These are phyloP conservation scores for Alternaria novae-zelandiae DNA, from an alignment of 2,329 filamentous ascomycete species.

Conservation along the genomic window DNA sequence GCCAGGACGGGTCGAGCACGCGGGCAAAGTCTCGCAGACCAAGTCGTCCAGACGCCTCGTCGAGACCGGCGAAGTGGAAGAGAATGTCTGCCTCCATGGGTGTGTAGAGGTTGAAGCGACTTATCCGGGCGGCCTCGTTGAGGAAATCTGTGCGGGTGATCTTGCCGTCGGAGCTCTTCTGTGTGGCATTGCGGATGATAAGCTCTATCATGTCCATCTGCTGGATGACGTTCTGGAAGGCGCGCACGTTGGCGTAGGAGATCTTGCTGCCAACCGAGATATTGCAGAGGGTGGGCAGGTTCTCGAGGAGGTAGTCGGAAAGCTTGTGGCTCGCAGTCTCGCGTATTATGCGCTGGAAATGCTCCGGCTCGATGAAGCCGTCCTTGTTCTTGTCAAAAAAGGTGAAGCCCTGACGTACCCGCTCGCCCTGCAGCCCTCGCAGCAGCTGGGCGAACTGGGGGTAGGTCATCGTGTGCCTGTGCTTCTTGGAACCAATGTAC, in stretches of 20 bases:
- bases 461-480: conserved; percentile 91
- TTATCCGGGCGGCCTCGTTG: conserved; percentile 88
- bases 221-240: conserved; percentile 96
- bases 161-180: conserved; percentile 84
- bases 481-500: conserved; percentile 87
- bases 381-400: conserved; percentile 89
- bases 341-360: conserved; percentile 95
- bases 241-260: conserved; percentile 95
- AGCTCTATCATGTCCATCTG: conserved; percentile 98
- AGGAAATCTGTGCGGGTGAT: conserved; percentile 94
- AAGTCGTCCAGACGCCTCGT: conserved; percentile 85
- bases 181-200: conserved; percentile 85
- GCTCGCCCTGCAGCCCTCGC: conserved; percentile 92
- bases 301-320: conserved; percentile 90
- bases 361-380: conserved; percentile 92
- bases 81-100: conserved; percentile 99
- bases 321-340: conserved; percentile 95
- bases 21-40: conserved; percentile 87
- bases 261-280: conserved; percentile 91
- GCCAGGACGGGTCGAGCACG: conserved; percentile 93
- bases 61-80: conserved; percentile 95
- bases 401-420: conserved; percentile 93
- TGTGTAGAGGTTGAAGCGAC: conserved; percentile 93
- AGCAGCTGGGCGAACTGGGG: conserved; percentile 98
- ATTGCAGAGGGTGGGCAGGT: conserved; percentile 92